A percentile compares a stretch with the other conserved stretches of the same genome.
These are phyloP conservation scores for Colletotrichum lini DNA, from an alignment of 2,329 filamentous ascomycete species.

Conservation along the genomic window DNA sequence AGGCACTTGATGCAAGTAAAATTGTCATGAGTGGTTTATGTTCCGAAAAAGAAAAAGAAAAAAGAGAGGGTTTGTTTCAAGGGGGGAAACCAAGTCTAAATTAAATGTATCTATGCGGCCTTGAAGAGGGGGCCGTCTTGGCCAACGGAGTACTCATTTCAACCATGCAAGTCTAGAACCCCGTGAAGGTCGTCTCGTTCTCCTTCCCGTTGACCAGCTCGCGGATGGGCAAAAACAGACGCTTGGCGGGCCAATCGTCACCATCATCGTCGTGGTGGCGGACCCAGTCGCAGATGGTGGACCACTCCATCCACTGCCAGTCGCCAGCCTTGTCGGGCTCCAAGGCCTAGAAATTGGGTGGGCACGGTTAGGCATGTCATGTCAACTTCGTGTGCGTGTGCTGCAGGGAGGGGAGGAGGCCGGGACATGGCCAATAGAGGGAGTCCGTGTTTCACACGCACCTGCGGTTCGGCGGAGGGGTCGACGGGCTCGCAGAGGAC, in stretches of 20 bases:
- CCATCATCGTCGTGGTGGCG: conserved; percentile 5
- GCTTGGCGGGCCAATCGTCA: conserved; percentile 11
- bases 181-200: not conserved
- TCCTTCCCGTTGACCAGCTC: conserved; percentile 1
- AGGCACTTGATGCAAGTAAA: no score
- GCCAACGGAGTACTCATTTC: no score
- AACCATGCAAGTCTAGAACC: not conserved
- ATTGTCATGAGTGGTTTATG: no score
- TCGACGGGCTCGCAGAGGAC: conserved; percentile 21
- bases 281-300: conserved; percentile 6
- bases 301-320: conserved; percentile 64
- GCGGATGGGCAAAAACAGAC: conserved; percentile 3
- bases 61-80: no score
- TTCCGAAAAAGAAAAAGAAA: no score
- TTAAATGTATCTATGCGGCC: no score
- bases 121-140: no score
- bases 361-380: not conserved
- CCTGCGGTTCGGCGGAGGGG: conserved; percentile 19
- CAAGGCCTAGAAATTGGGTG: conserved; percentile 48
- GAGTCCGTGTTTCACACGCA: not conserved
- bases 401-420: not conserved
- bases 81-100: no score
- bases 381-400: no score
- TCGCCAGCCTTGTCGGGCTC: conserved; percentile 66
- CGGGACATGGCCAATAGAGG: not conserved